These are phyloP conservation scores for Stagonosporopsis cucurbitacearum DNA, from an alignment of 2,329 filamentous ascomycete species.

Conservation along the genomic window DNA sequence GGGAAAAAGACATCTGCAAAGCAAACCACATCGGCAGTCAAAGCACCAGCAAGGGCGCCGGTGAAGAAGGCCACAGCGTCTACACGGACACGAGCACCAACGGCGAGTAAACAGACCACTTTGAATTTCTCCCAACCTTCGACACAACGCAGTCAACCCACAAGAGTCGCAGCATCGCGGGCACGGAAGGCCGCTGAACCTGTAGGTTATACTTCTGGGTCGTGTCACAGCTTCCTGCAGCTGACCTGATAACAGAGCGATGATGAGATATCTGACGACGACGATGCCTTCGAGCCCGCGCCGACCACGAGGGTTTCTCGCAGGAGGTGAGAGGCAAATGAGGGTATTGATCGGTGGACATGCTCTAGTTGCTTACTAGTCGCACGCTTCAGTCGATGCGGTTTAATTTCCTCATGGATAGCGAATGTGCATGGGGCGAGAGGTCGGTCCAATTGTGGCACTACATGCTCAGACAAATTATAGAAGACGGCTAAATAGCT, in stretches of 20 bases:
- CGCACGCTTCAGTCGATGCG: neutral
- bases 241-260: constrained; percentile 43
- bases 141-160: constrained; percentile 43
- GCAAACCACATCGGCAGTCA: constrained; percentile 32
- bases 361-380: neutral
- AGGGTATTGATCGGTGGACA: neutral
- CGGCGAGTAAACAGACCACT: constrained; percentile 47
- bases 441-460: neutral
- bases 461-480: neutral
- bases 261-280: constrained; percentile 52
- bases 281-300: constrained; percentile 50
- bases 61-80: constrained; percentile 21
- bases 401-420: neutral
- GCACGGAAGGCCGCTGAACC: constrained; percentile 49
- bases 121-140: constrained; percentile 52
- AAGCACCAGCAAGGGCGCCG: constrained; percentile 19
- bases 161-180: constrained; percentile 30
- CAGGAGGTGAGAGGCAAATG: constrained; percentile 32
- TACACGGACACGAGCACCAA: constrained; percentile 27
- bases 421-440: neutral
- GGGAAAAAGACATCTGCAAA: constrained; percentile 38
- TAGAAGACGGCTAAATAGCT: neutral
- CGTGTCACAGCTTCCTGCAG: neutral
- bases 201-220: constrained; percentile 36
- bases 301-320: constrained; percentile 35